phyloP scores from a whole-genome alignment of 1,284 basidiomycete species.

The Puccinia novopanici region DNA sequence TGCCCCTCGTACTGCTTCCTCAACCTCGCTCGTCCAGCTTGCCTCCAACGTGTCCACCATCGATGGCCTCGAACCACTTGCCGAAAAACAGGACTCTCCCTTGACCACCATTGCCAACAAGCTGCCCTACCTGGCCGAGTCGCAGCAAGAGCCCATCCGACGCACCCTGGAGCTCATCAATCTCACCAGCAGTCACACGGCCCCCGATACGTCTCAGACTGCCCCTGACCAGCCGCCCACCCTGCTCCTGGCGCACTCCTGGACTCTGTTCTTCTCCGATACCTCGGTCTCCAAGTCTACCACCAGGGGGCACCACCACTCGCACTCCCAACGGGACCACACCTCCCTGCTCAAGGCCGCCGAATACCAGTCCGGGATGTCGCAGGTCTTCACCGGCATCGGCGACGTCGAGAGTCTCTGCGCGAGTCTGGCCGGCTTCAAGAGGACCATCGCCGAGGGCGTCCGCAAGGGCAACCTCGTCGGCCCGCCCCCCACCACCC shows the following conservation, averaged over 20 bases:
- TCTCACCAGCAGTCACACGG: neutral
- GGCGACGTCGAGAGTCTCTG: constrained; percentile 40
- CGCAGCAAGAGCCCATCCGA: constrained; percentile 33
- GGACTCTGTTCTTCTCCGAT: constrained; percentile 48
- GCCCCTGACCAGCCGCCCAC: neutral
- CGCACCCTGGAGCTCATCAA: constrained; percentile 43
- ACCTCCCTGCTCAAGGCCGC: constrained; percentile 33
- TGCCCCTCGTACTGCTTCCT: constrained; percentile 20
- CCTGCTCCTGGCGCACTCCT: constrained; percentile 18
- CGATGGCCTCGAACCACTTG: neutral
- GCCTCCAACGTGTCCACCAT: neutral
- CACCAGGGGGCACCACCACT: constrained; percentile 11
- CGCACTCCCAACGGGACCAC: constrained; percentile 32
- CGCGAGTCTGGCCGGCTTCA: constrained; percentile 29
- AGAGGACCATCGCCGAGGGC: constrained; percentile 15
- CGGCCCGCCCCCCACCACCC: neutral
- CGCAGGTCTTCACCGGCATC: constrained; percentile 29
- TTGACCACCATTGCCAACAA: constrained; percentile 36
- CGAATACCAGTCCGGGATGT: constrained; percentile 48
- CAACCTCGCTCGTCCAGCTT: constrained; percentile 7
- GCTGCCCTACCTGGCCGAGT: constrained; percentile 24
- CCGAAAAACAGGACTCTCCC: neutral
- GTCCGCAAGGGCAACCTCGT: constrained; percentile 11
- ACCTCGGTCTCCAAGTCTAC: constrained; percentile 36
- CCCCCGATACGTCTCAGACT: neutral